A percentile compares a stretch with the other conserved stretches of the same genome.
These are phyloP conservation scores for Pythium rishiriense DNA, from an alignment of 352 stramenopile species.

Conservation along the genomic window DNA sequence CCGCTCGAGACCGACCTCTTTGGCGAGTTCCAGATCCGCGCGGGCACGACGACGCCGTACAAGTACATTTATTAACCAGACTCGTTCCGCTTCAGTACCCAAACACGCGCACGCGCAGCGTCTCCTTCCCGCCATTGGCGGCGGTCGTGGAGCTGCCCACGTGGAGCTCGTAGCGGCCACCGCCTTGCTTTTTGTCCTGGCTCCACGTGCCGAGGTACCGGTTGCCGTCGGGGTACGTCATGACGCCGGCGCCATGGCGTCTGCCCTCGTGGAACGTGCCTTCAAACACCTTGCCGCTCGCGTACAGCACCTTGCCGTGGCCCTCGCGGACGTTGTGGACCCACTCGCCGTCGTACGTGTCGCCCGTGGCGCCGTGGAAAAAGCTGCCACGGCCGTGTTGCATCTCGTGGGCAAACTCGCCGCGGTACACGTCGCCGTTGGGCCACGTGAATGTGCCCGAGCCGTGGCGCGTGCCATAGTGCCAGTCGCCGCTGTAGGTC, in stretches of 20 bases:
- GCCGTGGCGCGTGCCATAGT: conserved; percentile 67
- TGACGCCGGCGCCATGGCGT: conserved; percentile 72
- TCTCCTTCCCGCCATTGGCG: conserved; percentile 7
- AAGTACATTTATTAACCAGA: conserved; percentile 67
- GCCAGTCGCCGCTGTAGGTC: conserved; percentile 67
- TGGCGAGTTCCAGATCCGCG: conserved; percentile 56
- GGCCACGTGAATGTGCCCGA: conserved; percentile 79
- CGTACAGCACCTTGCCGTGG: conserved; percentile 69
- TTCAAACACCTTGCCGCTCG: conserved; percentile 81
- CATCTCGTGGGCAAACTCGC: conserved; percentile 77
- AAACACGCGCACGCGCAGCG: conserved; percentile 30
- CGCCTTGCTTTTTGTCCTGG: conserved; percentile 83
- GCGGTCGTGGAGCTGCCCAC: no score
- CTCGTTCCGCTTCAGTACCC: conserved; percentile 23
- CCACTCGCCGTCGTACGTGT: conserved; percentile 83
- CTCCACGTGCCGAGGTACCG: conserved; percentile 86
- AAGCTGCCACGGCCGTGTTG: conserved; percentile 84
- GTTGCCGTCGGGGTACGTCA: conserved; percentile 84
- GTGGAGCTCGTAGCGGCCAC: conserved; percentile 65
- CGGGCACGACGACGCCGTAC: conserved; percentile 68
- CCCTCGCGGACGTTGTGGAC: conserved; percentile 81
- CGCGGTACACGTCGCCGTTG: conserved; percentile 85
- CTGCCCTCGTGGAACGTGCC: conserved; percentile 81
- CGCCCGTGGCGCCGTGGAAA: conserved; percentile 38
- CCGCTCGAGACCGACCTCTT: conserved; percentile 58